Base-by-base conservation (phyloP, 352 stramenopile genomes). In the Blastocystis sp. region DNA sequence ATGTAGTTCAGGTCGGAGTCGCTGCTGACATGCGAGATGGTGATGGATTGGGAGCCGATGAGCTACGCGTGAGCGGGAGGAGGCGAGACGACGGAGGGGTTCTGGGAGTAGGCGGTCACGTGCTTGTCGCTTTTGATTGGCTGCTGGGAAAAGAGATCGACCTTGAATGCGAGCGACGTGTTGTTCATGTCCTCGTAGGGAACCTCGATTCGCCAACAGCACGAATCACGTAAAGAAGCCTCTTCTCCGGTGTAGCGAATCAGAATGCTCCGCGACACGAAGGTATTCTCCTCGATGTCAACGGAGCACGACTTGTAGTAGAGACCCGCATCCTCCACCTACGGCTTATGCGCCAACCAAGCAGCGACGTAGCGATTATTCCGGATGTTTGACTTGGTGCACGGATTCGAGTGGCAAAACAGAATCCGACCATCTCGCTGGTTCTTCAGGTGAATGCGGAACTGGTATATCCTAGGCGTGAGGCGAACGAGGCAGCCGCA, bases 261-360 rank as follows among this genome's bases (percentile, higher is more conserved):
- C 9, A 84, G 61, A 45, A 84, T 48, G 69, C 56, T 84, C 7
- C 74, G 48, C 7, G 74, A 84, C n/a, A 84, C 74, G 38, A 84
- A 84, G 17, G 60, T 45, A 43, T 67, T 67, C 34, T 66, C 10
- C 17, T 45, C 43, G 23, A 84, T 21, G 52, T 84, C 74, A 2
- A 84, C 61, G 21, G 34, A 67, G n/a, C 74, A 84, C 11, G 74
- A 53, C n/a, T 84, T 84, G 60, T 84, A 84, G 34, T 84, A 84
- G 28, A 69, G 34, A 28, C 53, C 56, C 11, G 74, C 53, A 28
- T 84, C 74, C 2, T 62, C 34, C 17, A 84, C 41, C 74, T 84
- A 67, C 14, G 48, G 1, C 2, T 28, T 5, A 59, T 17, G 53
- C 10, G 53, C 17, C 14, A 53, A 67, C 10, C 28, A 67, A 48